Evolutionary conservation across 495 filamentous ascomycete species (phyloP).

Genomic region (Neurospora sp.): DNA sequence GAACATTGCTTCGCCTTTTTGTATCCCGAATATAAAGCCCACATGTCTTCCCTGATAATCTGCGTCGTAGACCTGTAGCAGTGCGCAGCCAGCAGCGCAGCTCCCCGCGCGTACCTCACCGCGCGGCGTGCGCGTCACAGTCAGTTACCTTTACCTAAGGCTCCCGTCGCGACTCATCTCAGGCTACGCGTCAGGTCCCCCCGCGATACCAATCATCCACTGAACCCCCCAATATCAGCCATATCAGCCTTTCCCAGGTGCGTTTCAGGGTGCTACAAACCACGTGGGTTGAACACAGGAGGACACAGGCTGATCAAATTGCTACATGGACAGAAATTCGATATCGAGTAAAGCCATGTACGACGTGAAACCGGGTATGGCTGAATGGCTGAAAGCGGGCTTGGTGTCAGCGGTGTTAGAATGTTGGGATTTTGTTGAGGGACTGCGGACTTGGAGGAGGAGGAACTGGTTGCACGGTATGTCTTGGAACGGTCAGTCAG

Average conservation of each 20-base stretch:
- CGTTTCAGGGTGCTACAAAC: not conserved
- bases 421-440: not conserved
- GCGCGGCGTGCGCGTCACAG: not conserved
- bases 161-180: not conserved
- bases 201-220: not conserved
- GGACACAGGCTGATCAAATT: not conserved
- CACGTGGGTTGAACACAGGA: not conserved
- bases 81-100: too few relatives aligned
- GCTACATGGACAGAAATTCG: not conserved
- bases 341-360: not conserved
- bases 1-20: too few relatives aligned
- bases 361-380: not conserved
- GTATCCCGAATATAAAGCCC: too few relatives aligned
- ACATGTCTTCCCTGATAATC: too few relatives aligned
- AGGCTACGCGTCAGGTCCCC: not conserved
- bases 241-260: not conserved
- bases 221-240: not conserved
- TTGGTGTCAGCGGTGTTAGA: not conserved
- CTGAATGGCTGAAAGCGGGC: not conserved
- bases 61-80: too few relatives aligned
- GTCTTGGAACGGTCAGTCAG: not conserved
- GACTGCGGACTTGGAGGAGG: not conserved
- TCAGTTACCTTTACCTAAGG: not conserved
- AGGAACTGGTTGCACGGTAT: not conserved
- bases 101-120: not conserved